phyloP scores from a whole-genome alignment of 805 yeast genomes.

The Lachancea dasiensis region DNA sequence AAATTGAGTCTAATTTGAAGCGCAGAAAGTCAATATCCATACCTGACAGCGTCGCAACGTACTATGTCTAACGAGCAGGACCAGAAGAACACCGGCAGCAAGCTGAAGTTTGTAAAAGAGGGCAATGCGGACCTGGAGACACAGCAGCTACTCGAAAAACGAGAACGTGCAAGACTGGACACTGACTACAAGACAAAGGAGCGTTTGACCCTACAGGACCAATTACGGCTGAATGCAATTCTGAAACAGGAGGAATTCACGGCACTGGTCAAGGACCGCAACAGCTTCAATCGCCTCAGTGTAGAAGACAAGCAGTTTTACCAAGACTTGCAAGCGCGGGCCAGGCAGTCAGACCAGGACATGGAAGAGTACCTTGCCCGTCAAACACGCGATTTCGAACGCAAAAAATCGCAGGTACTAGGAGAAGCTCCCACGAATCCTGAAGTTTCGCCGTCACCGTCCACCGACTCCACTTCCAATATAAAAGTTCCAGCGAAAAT shows the following conservation, averaged over 20 bases:
- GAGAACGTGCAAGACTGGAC: constrained; percentile 20
- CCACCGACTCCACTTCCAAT: neutral
- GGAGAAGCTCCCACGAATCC: neutral
- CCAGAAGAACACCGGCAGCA: neutral
- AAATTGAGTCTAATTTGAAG: neutral
- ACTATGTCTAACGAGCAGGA: neutral
- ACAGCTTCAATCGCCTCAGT: constrained; percentile 27
- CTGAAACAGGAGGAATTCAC: constrained; percentile 24
- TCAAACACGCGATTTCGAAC: constrained; percentile 10
- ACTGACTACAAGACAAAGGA: constrained; percentile 18
- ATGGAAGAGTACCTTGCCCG: constrained; percentile 11
- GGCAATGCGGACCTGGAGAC: constrained; percentile 24
- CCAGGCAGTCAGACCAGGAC: constrained; percentile 8
- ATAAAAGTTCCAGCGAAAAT: neutral
- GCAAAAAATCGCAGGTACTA: constrained; percentile 1
- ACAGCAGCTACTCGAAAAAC: constrained; percentile 21
- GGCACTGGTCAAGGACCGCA: constrained; percentile 20
- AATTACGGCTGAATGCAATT: constrained; percentile 26
- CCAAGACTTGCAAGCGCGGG: constrained; percentile 2
- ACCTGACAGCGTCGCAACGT: neutral
- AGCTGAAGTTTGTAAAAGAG: constrained; percentile 23
- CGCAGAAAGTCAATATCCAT: too few relatives aligned
- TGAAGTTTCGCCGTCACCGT: too few relatives aligned
- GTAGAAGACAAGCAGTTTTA: constrained; percentile 18
- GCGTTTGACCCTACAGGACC: constrained; percentile 28